These are phyloP conservation scores for Kurtzmaniella cleridarum DNA, from an alignment of 805 yeast genomes.

Conservation along the genomic window DNA sequence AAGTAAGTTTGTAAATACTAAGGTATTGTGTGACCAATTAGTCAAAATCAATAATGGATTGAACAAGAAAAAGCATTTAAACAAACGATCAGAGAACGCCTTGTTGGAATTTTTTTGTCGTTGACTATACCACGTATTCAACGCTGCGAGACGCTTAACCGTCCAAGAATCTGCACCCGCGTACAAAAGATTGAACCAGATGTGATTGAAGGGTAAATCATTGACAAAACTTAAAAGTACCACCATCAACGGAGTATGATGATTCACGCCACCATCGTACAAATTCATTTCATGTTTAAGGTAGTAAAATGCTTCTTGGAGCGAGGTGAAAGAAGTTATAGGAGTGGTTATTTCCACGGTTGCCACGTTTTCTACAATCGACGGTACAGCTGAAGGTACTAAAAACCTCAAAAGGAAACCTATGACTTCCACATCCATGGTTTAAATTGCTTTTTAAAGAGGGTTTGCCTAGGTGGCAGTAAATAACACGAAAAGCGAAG, in stretches of 20 bases:
- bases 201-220: conserved; percentile 15
- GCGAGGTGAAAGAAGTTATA: conserved; percentile 56
- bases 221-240: conserved; percentile 39
- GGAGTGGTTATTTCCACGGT: conserved; percentile 67
- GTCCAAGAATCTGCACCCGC: conserved; percentile 55
- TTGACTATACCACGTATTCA: conserved; percentile 39
- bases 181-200: conserved; percentile 40
- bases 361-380: conserved; percentile 19
- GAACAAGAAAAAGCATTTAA: conserved; percentile 62
- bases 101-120: conserved; percentile 8
- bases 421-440: conserved; percentile 16
- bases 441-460: conserved; percentile 13
- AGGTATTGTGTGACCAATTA: conserved; percentile 63
- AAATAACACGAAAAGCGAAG: too few species aligned
- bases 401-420: conserved; percentile 31
- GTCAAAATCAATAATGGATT: conserved; percentile 78
- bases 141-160: conserved; percentile 46
- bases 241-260: conserved; percentile 77
- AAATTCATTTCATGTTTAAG: conserved; percentile 52
- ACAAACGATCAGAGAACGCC: conserved; percentile 34
- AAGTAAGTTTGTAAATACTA: conserved; percentile 54
- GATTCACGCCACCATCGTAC: conserved; percentile 81
- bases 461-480: too few species aligned
- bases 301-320: conserved; percentile 46
- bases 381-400: conserved; percentile 31